These are phyloP conservation scores for Flaveria brownii DNA, from an alignment of 129 eudicot genomes.

Conservation along the genomic window DNA sequence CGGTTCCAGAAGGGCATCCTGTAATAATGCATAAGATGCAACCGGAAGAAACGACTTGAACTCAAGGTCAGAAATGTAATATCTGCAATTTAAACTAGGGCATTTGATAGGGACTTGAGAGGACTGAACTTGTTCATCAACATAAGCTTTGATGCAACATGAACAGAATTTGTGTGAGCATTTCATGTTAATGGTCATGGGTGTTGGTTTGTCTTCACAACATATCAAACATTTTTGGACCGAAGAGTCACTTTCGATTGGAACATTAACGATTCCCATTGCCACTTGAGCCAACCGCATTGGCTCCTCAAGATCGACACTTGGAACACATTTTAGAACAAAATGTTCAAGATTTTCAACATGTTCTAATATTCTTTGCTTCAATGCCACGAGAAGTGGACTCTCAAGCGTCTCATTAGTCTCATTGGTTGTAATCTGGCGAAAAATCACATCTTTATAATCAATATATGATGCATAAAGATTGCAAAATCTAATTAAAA, in stretches of 20 bases:
- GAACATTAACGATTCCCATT: slow-evolving; percentile 61
- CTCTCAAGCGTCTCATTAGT: slow-evolving; percentile 45
- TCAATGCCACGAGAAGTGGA: slow-evolving; percentile 69
- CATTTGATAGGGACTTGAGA: slow-evolving; percentile 71
- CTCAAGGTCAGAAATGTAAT: slow-evolving; percentile 66
- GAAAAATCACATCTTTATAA: slow-evolving; percentile 20
- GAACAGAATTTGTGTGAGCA: slow-evolving; percentile 96
- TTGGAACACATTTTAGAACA: slow-evolving; percentile 53
- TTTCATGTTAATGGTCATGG: slow-evolving; percentile 63
- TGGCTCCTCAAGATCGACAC: slow-evolving; percentile 49
- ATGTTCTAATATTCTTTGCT: slow-evolving; percentile 69
- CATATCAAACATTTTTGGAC: slow-evolving; percentile 65
- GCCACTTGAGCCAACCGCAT: slow-evolving; percentile 74
- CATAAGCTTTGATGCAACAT: slow-evolving; percentile 71
- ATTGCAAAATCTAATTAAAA: background rate
- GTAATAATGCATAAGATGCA: slow-evolving; percentile 54
- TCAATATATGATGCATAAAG: slow-evolving; percentile 5
- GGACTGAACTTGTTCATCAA: slow-evolving; percentile 60
- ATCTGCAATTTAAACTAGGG: slow-evolving; percentile 67
- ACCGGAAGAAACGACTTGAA: slow-evolving; percentile 71
- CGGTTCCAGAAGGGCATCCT: slow-evolving; percentile 55
- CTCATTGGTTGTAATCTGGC: slow-evolving; percentile 52
- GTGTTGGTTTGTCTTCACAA: slow-evolving; percentile 62
- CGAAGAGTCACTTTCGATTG: slow-evolving; percentile 36
- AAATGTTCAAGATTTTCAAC: slow-evolving; percentile 52